A percentile compares a stretch with the other conserved stretches of the same genome.
Conservation (phyloP, 2,329 filamentous ascomycete species). For the Biscogniauxia marginata region DNA sequence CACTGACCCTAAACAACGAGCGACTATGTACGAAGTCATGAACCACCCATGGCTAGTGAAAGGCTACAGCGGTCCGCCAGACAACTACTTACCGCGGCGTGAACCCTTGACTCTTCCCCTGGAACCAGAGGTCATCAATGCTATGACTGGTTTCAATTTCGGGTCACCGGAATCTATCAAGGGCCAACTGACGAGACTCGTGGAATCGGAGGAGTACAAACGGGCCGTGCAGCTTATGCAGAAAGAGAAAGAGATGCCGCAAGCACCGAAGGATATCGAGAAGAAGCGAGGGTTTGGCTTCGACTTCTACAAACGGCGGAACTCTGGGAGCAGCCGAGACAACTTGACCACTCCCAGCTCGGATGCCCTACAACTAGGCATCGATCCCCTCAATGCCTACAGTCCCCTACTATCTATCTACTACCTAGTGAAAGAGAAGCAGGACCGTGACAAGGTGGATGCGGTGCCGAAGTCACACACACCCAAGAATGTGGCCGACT, state of each 20-base stretch:
- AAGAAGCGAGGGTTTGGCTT: constrained; percentile 86
- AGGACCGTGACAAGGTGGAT: constrained; percentile 67
- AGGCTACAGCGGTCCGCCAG: constrained; percentile 80
- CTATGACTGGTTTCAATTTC: constrained; percentile 98
- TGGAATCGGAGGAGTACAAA: constrained; percentile 94
- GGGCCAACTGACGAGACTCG: constrained; percentile 75
- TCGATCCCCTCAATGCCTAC: constrained; percentile 89
- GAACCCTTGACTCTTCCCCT: constrained; percentile 85
- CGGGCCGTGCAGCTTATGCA: constrained; percentile 71
- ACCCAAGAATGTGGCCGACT: constrained; percentile 42
- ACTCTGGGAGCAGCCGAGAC: constrained; percentile 84
- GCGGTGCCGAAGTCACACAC: constrained; percentile 29
- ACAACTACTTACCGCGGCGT: constrained; percentile 81
- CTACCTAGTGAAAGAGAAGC: constrained; percentile 93
- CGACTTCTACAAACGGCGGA: constrained; percentile 94
- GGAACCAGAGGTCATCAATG: constrained; percentile 78
- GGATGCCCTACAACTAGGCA: constrained; percentile 78
- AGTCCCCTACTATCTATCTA: constrained; percentile 92
- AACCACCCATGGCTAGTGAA: constrained; percentile 95
- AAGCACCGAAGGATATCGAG: constrained; percentile 63
- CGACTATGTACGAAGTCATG: constrained; percentile 88
- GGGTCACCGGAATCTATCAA: constrained; percentile 82
- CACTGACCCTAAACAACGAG: constrained; percentile 84
- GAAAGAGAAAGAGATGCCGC: constrained; percentile 62
- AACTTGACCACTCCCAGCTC: constrained; percentile 80